These are phyloP conservation scores for Xylaria hypoxylon DNA, from an alignment of 2,329 filamentous ascomycete species.

Conservation along the genomic window DNA sequence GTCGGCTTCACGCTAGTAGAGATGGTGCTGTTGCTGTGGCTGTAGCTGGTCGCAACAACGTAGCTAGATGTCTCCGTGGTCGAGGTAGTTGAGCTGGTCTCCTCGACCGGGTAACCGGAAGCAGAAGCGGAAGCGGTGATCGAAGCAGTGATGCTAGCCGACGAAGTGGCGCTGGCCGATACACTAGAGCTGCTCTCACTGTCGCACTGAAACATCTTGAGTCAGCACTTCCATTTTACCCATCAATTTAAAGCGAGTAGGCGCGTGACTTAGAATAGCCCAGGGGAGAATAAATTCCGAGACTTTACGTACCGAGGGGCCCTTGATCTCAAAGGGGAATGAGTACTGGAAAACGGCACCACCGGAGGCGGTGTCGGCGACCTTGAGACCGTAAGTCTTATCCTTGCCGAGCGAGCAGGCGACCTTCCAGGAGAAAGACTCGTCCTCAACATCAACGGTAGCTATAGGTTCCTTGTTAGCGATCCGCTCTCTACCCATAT, in stretches of 20 bases:
- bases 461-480: constrained; percentile 51
- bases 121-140: background rate
- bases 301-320: constrained; percentile 40
- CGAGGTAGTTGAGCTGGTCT: background rate
- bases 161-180: constrained; percentile 2
- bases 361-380: constrained; percentile 61
- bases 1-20: constrained; percentile 17
- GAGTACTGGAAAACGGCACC: constrained; percentile 69
- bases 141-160: constrained; percentile 2
- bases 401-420: constrained; percentile 57
- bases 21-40: constrained; percentile 7
- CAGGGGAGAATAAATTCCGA: background rate
- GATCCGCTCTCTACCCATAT: constrained; percentile 17
- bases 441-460: constrained; percentile 59
- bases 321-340: constrained; percentile 68
- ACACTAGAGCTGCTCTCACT: constrained; percentile 5
- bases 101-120: constrained; percentile 14
- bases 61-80: constrained; percentile 2
- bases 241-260: background rate
- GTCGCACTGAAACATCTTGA: constrained; percentile 22
- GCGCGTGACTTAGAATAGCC: background rate
- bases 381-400: constrained; percentile 68
- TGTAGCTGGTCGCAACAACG: background rate
- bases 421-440: constrained; percentile 64
- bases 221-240: constrained; percentile 8